Evolutionary conservation across 192 early-diverging fungal genomes (phyloP).

Genomic region (Chytriomyces confervae): DNA sequence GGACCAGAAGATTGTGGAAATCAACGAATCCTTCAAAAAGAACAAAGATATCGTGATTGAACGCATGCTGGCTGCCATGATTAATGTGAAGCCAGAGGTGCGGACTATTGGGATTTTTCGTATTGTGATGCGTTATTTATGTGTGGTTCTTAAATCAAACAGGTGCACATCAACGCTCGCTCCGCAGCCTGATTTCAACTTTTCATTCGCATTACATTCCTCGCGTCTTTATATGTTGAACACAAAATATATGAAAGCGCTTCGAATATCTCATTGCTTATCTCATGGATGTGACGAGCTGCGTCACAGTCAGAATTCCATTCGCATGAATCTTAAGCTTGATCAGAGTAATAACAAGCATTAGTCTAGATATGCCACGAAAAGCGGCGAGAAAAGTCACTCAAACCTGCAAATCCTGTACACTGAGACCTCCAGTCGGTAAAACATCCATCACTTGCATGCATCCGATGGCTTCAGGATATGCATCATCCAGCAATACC

Average conservation of each 20-base stretch:
- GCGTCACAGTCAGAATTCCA: conserved; percentile 10
- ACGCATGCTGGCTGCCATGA: conserved; percentile 68
- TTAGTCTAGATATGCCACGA: no score
- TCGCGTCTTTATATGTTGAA: background rate
- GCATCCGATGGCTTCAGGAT: conserved; percentile 17
- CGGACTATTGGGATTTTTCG: background rate
- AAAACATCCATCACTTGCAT: conserved; percentile 24
- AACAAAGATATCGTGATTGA: conserved; percentile 72
- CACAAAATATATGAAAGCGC: background rate
- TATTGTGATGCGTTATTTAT: background rate
- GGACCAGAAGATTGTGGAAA: conserved; percentile 68
- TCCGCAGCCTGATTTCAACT: background rate
- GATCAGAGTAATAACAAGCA: no score
- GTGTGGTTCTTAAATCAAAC: background rate
- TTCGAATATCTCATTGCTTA: background rate
- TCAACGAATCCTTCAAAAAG: conserved; percentile 62
- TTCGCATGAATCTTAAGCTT: conserved; percentile 16
- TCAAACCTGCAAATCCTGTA: background rate
- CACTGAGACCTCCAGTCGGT: background rate
- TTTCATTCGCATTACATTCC: background rate
- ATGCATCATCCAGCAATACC: conserved; percentile 20
- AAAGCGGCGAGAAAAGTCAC: background rate
- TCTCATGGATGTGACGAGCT: background rate
- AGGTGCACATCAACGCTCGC: conserved; percentile 32
- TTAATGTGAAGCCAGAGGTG: conserved; percentile 72